Base-by-base conservation (phyloP, 1,139 yeast genomes). In the Meyerozyma elateridarum region DNA sequence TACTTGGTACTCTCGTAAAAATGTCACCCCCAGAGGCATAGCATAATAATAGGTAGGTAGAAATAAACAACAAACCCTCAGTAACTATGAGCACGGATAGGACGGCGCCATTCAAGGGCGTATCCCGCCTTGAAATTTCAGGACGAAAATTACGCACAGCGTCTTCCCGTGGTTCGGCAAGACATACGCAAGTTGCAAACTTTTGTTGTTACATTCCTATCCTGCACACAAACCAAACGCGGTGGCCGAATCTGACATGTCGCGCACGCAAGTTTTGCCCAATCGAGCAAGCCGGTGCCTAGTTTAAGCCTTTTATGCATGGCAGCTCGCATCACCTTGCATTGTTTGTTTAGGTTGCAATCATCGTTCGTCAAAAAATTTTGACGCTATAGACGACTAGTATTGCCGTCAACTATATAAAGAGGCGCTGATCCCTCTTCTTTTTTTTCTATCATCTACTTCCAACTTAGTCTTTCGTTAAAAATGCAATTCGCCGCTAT, bases 1-100 rank as follows among this genome's bases (percentile, higher is more conserved):
- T 25, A 74, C 72, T 35, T 84, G 95, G 85, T 89, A 87, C 55
- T 67, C 83, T 16, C 71, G 96, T 46, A 81, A 88, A 53, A 83
- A 85, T 48, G 70, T 82, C 22, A 68, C 70, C 6, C 75, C 83
- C 19, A 64, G 84, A 51, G 21, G 21, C 8, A n/a, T 17, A 22
- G 26, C 15, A 29, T 24, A 24, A 11, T 15, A 15, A 12, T 18
- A 25, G 18, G 19, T 15, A 5, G 28, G n/a, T 14, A 7, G 28
- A 25, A 6, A 8, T 25, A 6, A 21, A 21, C 24, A 14, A 21
- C 24, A 6, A 6, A n/a, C 6, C 12, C 7, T 9, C 13, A 16
- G 29, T 27, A 18, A 20, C 9, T 20, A 11, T 27, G 22, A 18
- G 17, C 14, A 19, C 20, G 29, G 11, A 14, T 9, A 6, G 18